phyloP scores from a whole-genome alignment of 768 basidiomycete species.

The Leccinum obscurum region DNA sequence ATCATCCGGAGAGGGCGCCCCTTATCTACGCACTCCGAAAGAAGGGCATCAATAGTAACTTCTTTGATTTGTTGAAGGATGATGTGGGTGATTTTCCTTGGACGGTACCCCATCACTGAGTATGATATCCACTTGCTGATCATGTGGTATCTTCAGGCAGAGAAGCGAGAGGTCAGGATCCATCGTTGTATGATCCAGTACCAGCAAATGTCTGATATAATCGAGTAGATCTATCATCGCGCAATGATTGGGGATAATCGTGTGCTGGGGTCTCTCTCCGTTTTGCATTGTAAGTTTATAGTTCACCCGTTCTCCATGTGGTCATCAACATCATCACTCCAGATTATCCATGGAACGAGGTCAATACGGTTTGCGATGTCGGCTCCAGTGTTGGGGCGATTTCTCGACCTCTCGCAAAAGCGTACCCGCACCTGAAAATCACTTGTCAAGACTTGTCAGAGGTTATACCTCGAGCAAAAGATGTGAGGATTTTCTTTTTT shows the following conservation, averaged over 20 bases:
- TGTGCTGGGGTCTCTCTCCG: slow-evolving; percentile 19
- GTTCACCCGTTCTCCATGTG: not conserved
- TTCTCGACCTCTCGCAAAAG: not conserved
- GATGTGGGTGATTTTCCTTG: slow-evolving; percentile 16
- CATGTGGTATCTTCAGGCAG: slow-evolving; percentile 9
- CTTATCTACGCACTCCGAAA: slow-evolving; percentile 21
- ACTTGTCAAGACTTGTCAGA: not conserved
- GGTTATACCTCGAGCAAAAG: not conserved
- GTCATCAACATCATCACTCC: not conserved
- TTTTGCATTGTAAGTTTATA: not conserved
- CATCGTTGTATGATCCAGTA: not conserved
- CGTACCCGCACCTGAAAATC: not conserved
- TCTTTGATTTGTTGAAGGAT: slow-evolving; percentile 24
- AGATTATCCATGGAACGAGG: not conserved
- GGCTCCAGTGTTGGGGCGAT: not conserved
- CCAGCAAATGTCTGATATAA: not conserved
- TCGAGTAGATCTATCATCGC: slow-evolving; percentile 20
- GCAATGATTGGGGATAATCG: slow-evolving; percentile 21
- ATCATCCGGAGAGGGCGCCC: slow-evolving; percentile 22
- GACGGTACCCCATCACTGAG: not conserved
- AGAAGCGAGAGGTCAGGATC: slow-evolving; percentile 15
- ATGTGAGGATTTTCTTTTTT: not conserved
- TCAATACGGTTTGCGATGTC: not conserved
- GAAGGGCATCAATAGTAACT: slow-evolving; percentile 13
- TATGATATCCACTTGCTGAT: not conserved